Evolutionary conservation across 257 asterid genomes (phyloP), one percentile per base, ranked within the genome.

Genomic region (Salvia miltiorrhiza): DNA sequence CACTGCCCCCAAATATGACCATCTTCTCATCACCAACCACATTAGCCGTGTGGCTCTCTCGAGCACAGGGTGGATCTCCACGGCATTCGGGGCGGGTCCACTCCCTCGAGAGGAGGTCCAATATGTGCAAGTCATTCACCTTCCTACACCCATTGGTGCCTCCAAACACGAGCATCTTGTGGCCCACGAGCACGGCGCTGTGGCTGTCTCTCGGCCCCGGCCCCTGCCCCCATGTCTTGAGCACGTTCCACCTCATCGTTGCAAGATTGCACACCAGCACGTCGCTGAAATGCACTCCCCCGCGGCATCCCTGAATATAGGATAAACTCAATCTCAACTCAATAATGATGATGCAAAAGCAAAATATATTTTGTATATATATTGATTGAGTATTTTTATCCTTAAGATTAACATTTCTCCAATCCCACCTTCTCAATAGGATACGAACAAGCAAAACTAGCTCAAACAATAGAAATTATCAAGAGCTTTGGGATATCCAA

Each of bases 121-220:
- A 76, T 3, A 87, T 54, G 76, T 87, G 94, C 24, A 93, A 77
- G 48, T 90, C 97, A 14, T 86, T 90, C 6, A 93, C 95, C 76
- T 93, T 93, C 86, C 80, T 82, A 3, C 80, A 80, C 23, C 98
- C 98, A 67, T 93, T 83, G 14, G 97, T 88, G 49, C 98, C 98
- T 17, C 97, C 98, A 67, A 93, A 93, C 0, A 93, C 87, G 2
- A 87, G 65, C 97, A 93, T 93, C 62, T 62, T 76, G 73, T 79
- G 85, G 10, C 92, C 98, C 17, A 93, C 82, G 3, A 90, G 70
- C 0, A 78, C 88, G 3, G 95, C 86, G 57, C 75, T 85, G 79
- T 93, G 98, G 83, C 98, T 93, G 80, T 93, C 98, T 3, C 96
- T 75, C 0, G 97, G 95, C 21, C 98, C 97, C 0, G 98, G 98